Evolutionary conservation across 176 grass and related monocot species (phyloP).

Genomic region (Eragrostis curvula): DNA sequence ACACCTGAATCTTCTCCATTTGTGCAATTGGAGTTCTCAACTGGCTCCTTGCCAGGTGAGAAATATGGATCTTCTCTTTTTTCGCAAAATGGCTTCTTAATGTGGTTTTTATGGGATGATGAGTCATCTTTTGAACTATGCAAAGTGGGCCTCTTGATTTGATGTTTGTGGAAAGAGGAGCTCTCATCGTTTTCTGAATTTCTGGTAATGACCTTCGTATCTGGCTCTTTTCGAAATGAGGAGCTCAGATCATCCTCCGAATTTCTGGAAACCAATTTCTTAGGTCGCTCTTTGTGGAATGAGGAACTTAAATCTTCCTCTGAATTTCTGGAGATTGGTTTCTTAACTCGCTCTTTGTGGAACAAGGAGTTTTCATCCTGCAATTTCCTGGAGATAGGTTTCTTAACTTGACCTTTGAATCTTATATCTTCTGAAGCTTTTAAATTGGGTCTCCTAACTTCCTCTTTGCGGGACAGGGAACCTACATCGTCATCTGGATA

Average conservation of each 20-base stretch:
- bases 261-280: conserved; percentile 46
- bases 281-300: conserved; percentile 40
- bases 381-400: conserved; percentile 28
- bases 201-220: conserved; percentile 30
- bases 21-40: conserved; percentile 22
- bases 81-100: conserved; percentile 36
- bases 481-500: conserved; percentile 53
- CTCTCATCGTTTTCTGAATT: conserved; percentile 39
- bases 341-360: conserved; percentile 49
- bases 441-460: conserved; percentile 38
- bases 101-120: conserved; percentile 38
- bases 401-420: conserved; percentile 45
- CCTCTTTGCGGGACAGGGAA: conserved; percentile 48
- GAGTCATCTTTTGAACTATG: conserved; percentile 34
- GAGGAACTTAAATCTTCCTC: conserved; percentile 51
- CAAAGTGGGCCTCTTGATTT: conserved; percentile 43
- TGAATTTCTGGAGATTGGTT: conserved; percentile 47
- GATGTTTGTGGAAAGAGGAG: conserved; percentile 37
- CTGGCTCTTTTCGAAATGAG: conserved; percentile 39
- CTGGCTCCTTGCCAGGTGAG: conserved; percentile 31
- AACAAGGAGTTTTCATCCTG: conserved; percentile 43
- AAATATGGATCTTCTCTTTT: conserved; percentile 38
- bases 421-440: conserved; percentile 32
- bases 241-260: conserved; percentile 40
- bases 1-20: conserved; percentile 39